These are phyloP conservation scores for Amauroascus niger DNA, from an alignment of 2,329 filamentous ascomycete species.

Conservation along the genomic window DNA sequence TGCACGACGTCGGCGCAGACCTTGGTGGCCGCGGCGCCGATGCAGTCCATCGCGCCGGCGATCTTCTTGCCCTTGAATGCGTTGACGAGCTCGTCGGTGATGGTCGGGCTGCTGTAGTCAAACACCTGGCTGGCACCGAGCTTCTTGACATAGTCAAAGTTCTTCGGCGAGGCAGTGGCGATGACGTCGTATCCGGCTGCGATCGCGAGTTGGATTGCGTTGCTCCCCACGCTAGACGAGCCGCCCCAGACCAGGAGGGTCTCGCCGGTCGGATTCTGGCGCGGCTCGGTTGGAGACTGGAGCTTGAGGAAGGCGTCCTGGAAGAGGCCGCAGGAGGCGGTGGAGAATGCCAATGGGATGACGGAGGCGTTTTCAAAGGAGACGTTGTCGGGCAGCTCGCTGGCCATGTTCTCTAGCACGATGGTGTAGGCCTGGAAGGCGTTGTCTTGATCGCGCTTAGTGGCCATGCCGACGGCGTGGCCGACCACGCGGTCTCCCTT, in stretches of 20 bases:
- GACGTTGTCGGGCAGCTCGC: slow-evolving; percentile 16
- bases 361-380: slow-evolving; percentile 19
- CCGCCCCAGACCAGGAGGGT: slow-evolving; percentile 31
- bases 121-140: slow-evolving; percentile 39
- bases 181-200: slow-evolving; percentile 42
- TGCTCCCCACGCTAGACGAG: slow-evolving; percentile 37
- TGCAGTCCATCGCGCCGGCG: slow-evolving; percentile 13
- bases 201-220: slow-evolving; percentile 17
- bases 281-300: slow-evolving; percentile 7
- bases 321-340: slow-evolving; percentile 15
- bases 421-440: slow-evolving; percentile 23
- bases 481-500: slow-evolving; percentile 40
- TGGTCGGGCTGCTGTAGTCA: slow-evolving; percentile 33
- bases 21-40: slow-evolving; percentile 17
- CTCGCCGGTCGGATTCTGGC: slow-evolving; percentile 23
- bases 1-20: slow-evolving; percentile 18
- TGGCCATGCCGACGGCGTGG: slow-evolving; percentile 15
- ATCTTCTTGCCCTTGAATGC: slow-evolving; percentile 18
- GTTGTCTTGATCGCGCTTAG: slow-evolving; percentile 17
- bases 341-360: slow-evolving; percentile 19
- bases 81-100: slow-evolving; percentile 17
- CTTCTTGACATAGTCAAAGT: slow-evolving; percentile 35
- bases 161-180: slow-evolving; percentile 35
- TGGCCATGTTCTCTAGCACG: slow-evolving; percentile 14
- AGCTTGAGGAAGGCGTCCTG: slow-evolving; percentile 18